Conservation (phyloP, 1,284 basidiomycete species). For the Moniliophthora roreri region DNA sequence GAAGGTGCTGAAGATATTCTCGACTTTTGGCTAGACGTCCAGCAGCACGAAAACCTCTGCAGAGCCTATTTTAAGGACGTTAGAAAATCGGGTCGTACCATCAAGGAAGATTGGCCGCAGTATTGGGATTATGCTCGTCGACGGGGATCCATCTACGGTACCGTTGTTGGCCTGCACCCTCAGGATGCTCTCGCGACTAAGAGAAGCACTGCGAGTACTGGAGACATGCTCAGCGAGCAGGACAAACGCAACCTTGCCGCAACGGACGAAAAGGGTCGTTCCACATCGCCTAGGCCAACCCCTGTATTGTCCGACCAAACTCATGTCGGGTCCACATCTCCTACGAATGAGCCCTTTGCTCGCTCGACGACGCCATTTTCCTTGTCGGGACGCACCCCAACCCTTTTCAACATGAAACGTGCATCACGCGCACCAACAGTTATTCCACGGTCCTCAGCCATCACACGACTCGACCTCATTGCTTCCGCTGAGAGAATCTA, state of each 20-base stretch:
- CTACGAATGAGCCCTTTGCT: conserved; percentile 40
- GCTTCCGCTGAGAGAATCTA: conserved; percentile 95
- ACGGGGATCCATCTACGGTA: conserved; percentile 87
- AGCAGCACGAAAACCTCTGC: conserved; percentile 98
- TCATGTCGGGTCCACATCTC: conserved; percentile 49
- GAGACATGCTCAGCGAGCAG: conserved; percentile 61
- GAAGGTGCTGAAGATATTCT: conserved; percentile 94
- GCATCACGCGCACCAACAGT: conserved; percentile 82
- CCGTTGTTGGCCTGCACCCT: conserved; percentile 77
- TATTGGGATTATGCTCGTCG: conserved; percentile 91
- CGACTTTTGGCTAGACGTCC: conserved; percentile 99
- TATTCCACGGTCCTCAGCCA: conserved; percentile 88
- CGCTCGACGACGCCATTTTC: conserved; percentile 81
- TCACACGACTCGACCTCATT: conserved; percentile 87
- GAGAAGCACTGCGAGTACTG: conserved; percentile 74
- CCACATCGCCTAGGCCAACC: conserved; percentile 48
- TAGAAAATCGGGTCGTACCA: conserved; percentile 86
- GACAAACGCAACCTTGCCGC: conserved; percentile 61
- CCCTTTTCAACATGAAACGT: conserved; percentile 68
- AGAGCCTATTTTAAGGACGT: conserved; percentile 98
- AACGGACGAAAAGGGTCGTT: conserved; percentile 49
- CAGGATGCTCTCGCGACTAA: conserved; percentile 50
- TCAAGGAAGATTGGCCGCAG: conserved; percentile 97
- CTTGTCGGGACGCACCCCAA: conserved; percentile 67
- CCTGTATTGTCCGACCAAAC: conserved; percentile 46